Evolutionary conservation across 148 eudicot genomes (phyloP).

Genomic region (Camellia sinensis): DNA sequence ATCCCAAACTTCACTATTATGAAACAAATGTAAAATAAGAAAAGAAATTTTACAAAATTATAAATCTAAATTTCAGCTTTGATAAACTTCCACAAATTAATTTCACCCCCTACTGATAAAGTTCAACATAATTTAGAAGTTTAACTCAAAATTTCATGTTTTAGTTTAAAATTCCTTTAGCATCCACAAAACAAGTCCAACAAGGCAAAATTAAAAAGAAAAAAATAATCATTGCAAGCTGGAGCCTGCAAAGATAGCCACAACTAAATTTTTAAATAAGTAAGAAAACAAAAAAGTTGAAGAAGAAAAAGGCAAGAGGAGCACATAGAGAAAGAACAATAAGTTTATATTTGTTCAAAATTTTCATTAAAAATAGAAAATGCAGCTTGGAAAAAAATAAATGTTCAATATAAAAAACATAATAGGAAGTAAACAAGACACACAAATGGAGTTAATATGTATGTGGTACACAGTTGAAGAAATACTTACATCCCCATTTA

Average conservation of each 20-base stretch:
- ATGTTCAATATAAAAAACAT: not conserved
- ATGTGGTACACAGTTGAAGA: not conserved
- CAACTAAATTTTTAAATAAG: not conserved
- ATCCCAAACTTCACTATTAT: not conserved
- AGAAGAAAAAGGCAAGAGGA: not conserved
- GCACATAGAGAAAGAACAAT: not conserved
- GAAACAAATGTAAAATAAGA: not conserved
- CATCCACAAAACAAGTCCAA: not conserved
- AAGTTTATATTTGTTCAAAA: not conserved
- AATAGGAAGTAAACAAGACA: not conserved
- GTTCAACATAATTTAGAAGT: not conserved
- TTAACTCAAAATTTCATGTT: not conserved
- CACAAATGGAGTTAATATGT: not conserved
- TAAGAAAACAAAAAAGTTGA: not conserved
- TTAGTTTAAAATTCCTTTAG: not conserved
- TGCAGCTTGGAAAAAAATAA: not conserved
- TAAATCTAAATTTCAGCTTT: not conserved
- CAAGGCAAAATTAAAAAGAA: not conserved
- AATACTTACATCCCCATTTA: constrained; percentile 76
- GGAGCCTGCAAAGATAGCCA: too few species aligned
- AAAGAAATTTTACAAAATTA: not conserved
- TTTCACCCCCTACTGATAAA: not conserved
- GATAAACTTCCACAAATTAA: not conserved
- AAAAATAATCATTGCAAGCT: too few species aligned
- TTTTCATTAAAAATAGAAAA: not conserved